Conservation (phyloP, 2,329 filamentous ascomycete genomes). For the Chaetoscypha palmicola region DNA sequence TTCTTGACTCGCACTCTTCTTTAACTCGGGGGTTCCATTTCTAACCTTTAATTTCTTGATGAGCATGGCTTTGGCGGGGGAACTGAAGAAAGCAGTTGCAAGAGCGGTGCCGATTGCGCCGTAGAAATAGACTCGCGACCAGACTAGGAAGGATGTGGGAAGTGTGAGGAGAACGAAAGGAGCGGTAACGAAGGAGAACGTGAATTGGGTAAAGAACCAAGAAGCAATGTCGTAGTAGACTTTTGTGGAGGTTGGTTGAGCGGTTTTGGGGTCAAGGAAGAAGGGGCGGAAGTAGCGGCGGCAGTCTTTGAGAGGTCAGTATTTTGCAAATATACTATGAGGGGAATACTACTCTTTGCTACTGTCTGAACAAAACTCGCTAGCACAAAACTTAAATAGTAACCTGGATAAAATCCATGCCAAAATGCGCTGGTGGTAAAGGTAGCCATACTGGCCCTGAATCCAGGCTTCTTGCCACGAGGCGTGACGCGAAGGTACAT, state of each 20-base stretch:
- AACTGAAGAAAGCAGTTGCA: constrained; percentile 70
- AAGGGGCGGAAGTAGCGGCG: constrained; percentile 87
- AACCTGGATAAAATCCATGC: constrained; percentile 97
- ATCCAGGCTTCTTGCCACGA: constrained; percentile 91
- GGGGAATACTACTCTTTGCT: constrained; percentile 70
- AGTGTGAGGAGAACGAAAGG: constrained; percentile 83
- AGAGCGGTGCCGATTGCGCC: constrained; percentile 58
- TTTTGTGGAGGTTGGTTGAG: constrained; percentile 62
- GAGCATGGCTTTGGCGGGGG: constrained; percentile 61
- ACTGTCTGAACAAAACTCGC: constrained; percentile 88
- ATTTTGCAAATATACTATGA: not conserved
- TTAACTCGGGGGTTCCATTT: constrained; percentile 36
- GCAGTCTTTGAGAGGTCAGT: constrained; percentile 62
- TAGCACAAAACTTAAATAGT: constrained; percentile 85
- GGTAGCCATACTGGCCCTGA: constrained; percentile 86
- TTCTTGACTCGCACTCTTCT: constrained; percentile 50
- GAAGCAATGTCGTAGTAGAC: constrained; percentile 78
- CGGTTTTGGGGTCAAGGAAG: constrained; percentile 75
- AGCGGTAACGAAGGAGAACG: constrained; percentile 72
- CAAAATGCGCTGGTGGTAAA: constrained; percentile 93
- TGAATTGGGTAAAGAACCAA: constrained; percentile 69
- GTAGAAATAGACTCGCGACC: constrained; percentile 87
- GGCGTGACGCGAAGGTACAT: constrained; percentile 93
- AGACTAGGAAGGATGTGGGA: constrained; percentile 62
- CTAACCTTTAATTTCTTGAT: constrained; percentile 53